Conservation (phyloP, 2,329 filamentous ascomycete species). For the Colletotrichum liriopes region DNA sequence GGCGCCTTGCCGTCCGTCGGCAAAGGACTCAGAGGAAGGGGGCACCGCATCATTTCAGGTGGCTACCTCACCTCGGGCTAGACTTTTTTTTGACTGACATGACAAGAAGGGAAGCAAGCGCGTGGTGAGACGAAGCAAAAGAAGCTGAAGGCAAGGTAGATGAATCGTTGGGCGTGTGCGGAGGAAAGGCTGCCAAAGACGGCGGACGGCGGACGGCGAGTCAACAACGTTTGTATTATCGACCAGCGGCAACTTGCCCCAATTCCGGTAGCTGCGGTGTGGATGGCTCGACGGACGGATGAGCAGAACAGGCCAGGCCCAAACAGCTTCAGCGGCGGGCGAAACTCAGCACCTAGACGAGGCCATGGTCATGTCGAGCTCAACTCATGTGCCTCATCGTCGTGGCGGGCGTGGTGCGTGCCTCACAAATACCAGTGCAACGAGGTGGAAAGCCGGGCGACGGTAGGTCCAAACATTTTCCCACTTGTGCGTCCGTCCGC, state of each 20-base stretch:
- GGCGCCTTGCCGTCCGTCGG: constrained; percentile 12
- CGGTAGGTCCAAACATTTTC: constrained; percentile 14
- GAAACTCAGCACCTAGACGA: constrained; percentile 16
- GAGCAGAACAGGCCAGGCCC: constrained; percentile 6
- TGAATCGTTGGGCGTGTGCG: constrained; percentile 7
- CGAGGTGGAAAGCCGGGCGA: constrained; percentile 6
- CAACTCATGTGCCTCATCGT: constrained; percentile 7
- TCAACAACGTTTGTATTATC: constrained; percentile 26
- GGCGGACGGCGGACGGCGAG: constrained; percentile 34
- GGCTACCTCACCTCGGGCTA: constrained; percentile 19
- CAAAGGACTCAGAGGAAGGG: constrained; percentile 1
- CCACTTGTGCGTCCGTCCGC: constrained; percentile 17
- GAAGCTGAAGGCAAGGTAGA: constrained; percentile 3
- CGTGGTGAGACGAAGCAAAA: constrained; percentile 14
- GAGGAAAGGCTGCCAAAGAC: constrained; percentile 23
- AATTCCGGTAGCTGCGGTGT: constrained; percentile 33
- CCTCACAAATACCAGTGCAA: constrained; percentile 11
- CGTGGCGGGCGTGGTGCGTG: constrained; percentile 27
- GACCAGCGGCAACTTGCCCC: constrained; percentile 23
- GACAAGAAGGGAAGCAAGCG: constrained; percentile 19
- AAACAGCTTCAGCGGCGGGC: constrained; percentile 29
- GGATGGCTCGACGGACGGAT: constrained; percentile 3
- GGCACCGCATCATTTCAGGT: constrained; percentile 18
- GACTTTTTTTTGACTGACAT: constrained; percentile 19
- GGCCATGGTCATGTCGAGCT: not conserved